Evolutionary conservation across 129 eudicot species (phyloP), one percentile per base, ranked within the genome.

Genomic region (Ambrosia artemisiifolia): DNA sequence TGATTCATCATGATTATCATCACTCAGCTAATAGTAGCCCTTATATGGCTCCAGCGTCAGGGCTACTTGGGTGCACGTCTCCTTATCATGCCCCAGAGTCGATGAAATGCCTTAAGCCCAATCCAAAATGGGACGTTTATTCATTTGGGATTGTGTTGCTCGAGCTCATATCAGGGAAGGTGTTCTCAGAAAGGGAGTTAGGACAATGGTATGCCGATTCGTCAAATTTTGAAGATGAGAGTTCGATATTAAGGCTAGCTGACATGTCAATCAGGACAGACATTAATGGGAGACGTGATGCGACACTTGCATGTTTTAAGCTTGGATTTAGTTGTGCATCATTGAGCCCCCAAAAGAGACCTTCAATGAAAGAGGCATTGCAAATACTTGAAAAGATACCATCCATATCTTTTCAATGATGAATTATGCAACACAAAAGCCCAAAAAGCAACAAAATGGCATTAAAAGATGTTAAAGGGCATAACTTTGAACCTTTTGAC

Each of bases 11-110:
- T 3, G 91, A 84, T 56, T 77, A 70, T 65, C 80, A 83, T 32
- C 63, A 74, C 54, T 77, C 82, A 8, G 79, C 84, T 18, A 88
- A 86, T 70, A 86, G 85, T 3, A 80, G 72, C 54, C 78, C 73
- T 10, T 77, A 74, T 33, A 81, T 88, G 33, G 69, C 77, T 47
- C 79, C 83, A 30, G 84, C 88, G 3, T 70, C 79, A 0, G 86
- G 84, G 24, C 63, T 83, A 75, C 77, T 81, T 12, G 96, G 96
- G 70, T 81, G 91, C 91, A 88, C 92, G 7, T 90, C 98, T 13
- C 88, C 95, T 36, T 93, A 90, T 64, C 95, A 87, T 78, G 96
- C 98, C 64, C 98, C 98, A 1, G 98, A 93, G 81, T 85, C 95
- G 7, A 85, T 87, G 76, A 81, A 90, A 55, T 90, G 85, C 76